Percentiles rank a stretch among this genome's conserved stretches.
Conservation (phyloP, 2,329 filamentous ascomycete species). For the Alternaria dauci region DNA sequence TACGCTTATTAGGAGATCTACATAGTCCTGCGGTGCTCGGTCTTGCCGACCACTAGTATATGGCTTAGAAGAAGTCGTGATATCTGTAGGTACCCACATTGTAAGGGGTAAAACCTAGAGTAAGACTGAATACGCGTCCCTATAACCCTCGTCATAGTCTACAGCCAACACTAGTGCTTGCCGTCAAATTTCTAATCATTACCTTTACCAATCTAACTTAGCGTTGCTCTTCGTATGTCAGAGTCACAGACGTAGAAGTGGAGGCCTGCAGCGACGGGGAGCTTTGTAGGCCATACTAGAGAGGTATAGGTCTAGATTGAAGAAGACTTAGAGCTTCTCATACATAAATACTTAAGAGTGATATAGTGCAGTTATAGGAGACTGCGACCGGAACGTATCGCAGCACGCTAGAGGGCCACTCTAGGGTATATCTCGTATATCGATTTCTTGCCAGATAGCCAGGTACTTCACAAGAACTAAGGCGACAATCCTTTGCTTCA, state of each 20-base stretch:
- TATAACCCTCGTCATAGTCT: not conserved
- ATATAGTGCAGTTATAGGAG: slow-evolving; percentile 9
- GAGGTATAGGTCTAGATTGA: too few relatives aligned
- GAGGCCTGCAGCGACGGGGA: not conserved
- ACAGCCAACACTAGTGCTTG: not conserved
- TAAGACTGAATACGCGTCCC: not conserved
- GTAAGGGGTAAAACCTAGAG: not conserved
- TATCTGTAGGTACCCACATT: slow-evolving; percentile 8
- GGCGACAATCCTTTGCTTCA: slow-evolving; percentile 12
- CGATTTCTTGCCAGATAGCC: slow-evolving; percentile 17
- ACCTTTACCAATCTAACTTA: not conserved
- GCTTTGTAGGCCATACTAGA: too few relatives aligned
- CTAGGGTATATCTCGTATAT: not conserved
- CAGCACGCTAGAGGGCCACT: slow-evolving; percentile 10
- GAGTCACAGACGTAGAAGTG: not conserved
- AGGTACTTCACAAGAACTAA: slow-evolving; percentile 6
- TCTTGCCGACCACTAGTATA: slow-evolving; percentile 1
- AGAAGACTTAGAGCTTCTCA: too few relatives aligned
- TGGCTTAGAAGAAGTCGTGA: slow-evolving; percentile 3
- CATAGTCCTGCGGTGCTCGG: slow-evolving; percentile 1
- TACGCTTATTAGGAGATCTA: not conserved
- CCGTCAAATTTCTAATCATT: not conserved
- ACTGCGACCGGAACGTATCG: not conserved
- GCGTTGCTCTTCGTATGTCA: not conserved
- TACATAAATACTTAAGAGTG: too few relatives aligned